phyloP scores from a whole-genome alignment of 345 rosid species.

The Pistacia integerrima region DNA sequence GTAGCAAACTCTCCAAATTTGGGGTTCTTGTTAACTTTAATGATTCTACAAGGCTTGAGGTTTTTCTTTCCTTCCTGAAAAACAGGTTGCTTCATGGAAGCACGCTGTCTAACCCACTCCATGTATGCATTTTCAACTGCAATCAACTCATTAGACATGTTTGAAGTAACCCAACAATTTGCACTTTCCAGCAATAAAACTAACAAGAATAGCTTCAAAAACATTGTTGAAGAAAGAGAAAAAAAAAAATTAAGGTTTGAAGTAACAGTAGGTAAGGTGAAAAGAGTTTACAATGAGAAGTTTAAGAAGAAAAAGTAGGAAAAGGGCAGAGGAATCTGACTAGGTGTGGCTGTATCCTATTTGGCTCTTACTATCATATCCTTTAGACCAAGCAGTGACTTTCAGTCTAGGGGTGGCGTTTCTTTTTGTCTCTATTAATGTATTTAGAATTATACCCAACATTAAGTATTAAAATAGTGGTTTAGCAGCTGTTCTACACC shows the following conservation, averaged over 20 bases:
- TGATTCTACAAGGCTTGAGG: slow-evolving; percentile 36
- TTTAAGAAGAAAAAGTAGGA: background rate
- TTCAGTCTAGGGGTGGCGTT: background rate
- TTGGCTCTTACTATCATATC: slow-evolving; percentile 9
- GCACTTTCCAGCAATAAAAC: slow-evolving; percentile 27
- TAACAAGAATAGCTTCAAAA: slow-evolving; percentile 32
- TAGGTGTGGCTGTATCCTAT: slow-evolving; percentile 14
- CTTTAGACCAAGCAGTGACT: slow-evolving; percentile 19
- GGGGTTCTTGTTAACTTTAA: slow-evolving; percentile 32
- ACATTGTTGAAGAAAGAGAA: slow-evolving; percentile 13
- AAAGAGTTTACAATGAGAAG: background rate
- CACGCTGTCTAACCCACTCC: slow-evolving; percentile 32
- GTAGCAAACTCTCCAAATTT: slow-evolving; percentile 22
- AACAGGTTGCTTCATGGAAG: slow-evolving; percentile 29
- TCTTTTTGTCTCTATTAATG: background rate
- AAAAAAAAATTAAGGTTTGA: background rate
- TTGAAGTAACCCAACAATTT: slow-evolving; percentile 13
- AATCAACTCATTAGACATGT: slow-evolving; percentile 19
- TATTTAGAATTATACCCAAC: slow-evolving; percentile 1
- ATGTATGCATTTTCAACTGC: slow-evolving; percentile 31
- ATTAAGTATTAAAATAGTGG: slow-evolving; percentile 2
- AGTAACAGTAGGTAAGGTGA: slow-evolving; percentile 9
- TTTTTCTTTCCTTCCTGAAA: slow-evolving; percentile 29
- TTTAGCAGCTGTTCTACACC: background rate
- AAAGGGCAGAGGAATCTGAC: slow-evolving; percentile 22